Evolutionary conservation across 2,329 filamentous ascomycete genomes (phyloP), one percentile per base, ranked within the genome.

Genomic region (Didymella keratinophila): DNA sequence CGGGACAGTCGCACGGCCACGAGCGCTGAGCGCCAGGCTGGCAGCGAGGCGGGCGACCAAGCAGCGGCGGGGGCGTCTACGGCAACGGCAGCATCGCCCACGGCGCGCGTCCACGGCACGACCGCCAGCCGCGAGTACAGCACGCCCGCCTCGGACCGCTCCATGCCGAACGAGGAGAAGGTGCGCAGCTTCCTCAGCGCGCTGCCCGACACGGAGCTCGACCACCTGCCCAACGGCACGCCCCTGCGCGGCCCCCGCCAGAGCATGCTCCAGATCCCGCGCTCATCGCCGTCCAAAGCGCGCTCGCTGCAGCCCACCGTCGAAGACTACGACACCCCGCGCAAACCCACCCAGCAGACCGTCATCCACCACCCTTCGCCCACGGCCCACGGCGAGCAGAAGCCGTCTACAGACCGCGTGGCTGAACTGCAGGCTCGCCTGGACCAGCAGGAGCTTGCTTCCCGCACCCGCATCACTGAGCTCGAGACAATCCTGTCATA

Each of bases 141-240:
- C 36, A 70, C 65, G 28, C 65, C 65, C 6, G 52, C 60, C 9
- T 74, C 71, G 5, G 73, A 72, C 45, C 62, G 60, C 21, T 76
- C 74, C 11, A 76, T 77, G 72, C 71, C 72, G 60, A 71, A 77
- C 28, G 71, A 76, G 1, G 74, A 77, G 61, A 77, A 76, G 54
- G 74, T 76, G 20, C 68, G 73, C 44, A 75, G 72, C 52, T 77
- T 76, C 56, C 67, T 77, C 46, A 74, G 72, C 57, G 73, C 73
- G n/a, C 60, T 76, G 37, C 73, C 73, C 37, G 74, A 77, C 52
- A 70, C 72, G 2, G 73, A 75, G 30, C 63, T 74, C 62, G 71
- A 69, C 25, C 65, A 67, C 44, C 68, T 67, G 0, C 59, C 70
- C 20, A 62, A 65, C 0, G 70, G 69, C 11, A 73, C 71, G 10